These are phyloP conservation scores for Ophiocordyceps camponoti-saundersi DNA, from an alignment of 2,329 filamentous ascomycete species.

Conservation along the genomic window DNA sequence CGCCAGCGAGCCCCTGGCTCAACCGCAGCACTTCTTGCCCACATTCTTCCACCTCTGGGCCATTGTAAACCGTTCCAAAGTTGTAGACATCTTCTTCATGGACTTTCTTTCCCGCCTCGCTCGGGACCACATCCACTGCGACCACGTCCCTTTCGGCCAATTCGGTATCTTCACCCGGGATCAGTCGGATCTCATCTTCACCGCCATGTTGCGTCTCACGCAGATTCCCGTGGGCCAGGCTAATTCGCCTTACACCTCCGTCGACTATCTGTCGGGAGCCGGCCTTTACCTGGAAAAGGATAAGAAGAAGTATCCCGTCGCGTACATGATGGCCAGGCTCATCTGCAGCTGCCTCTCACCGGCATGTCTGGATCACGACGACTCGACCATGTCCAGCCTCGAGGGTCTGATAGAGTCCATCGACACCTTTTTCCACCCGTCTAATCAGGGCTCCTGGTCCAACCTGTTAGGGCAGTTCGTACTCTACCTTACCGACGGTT, in stretches of 20 bases:
- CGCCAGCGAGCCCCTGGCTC: conserved; percentile 53
- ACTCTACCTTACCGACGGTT: conserved; percentile 86
- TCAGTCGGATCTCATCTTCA: conserved; percentile 86
- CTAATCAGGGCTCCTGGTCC: conserved; percentile 86
- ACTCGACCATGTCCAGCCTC: conserved; percentile 67
- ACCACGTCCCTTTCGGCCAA: conserved; percentile 63
- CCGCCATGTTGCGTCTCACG: conserved; percentile 70
- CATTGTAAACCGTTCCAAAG: conserved; percentile 73
- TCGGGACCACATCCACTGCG: conserved; percentile 61
- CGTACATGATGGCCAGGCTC: conserved; percentile 85
- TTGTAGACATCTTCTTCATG: conserved; percentile 72
- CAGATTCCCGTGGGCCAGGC: conserved; percentile 96
- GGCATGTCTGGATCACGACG: conserved; percentile 55
- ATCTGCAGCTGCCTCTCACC: conserved; percentile 88
- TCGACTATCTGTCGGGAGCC: conserved; percentile 71
- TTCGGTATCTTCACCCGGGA: conserved; percentile 86
- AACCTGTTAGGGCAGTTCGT: conserved; percentile 78
- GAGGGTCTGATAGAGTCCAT: conserved; percentile 88
- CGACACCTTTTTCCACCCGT: conserved; percentile 97
- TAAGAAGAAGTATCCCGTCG: conserved; percentile 77
- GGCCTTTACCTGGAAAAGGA: conserved; percentile 83
- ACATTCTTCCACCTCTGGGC: conserved; percentile 97
- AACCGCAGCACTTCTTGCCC: conserved; percentile 76
- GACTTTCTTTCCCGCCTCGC: conserved; percentile 81
- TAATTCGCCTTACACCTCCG: conserved; percentile 74